These are phyloP conservation scores for Russula griseocarnosa DNA, from an alignment of 768 basidiomycete genomes.

Conservation along the genomic window DNA sequence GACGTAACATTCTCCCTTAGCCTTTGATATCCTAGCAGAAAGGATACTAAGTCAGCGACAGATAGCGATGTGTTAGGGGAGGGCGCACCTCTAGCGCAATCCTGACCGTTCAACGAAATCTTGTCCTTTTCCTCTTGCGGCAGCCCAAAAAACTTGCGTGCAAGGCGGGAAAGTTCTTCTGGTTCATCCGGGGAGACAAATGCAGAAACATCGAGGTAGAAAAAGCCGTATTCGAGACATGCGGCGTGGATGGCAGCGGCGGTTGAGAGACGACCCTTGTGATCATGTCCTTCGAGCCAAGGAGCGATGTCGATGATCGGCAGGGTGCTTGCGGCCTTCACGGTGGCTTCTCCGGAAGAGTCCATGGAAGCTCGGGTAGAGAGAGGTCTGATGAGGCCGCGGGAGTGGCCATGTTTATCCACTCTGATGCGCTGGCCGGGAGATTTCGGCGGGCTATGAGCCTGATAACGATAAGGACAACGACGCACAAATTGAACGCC, in stretches of 20 bases:
- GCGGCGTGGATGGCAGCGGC: slow-evolving; percentile 64
- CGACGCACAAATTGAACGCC: too few relatives aligned
- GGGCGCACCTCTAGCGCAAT: slow-evolving; percentile 66
- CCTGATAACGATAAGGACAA: too few relatives aligned
- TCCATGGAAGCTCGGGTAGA: neutral
- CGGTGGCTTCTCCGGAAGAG: neutral
- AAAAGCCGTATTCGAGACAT: slow-evolving; percentile 80
- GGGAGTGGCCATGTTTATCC: too few relatives aligned
- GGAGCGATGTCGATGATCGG: slow-evolving; percentile 75
- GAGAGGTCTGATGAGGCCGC: neutral
- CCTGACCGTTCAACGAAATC: slow-evolving; percentile 63
- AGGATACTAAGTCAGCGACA: neutral
- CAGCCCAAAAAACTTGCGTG: slow-evolving; percentile 65
- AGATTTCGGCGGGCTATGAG: neutral
- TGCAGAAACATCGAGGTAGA: slow-evolving; percentile 72
- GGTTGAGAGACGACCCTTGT: slow-evolving; percentile 43
- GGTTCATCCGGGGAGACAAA: slow-evolving; percentile 56
- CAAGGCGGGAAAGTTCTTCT: slow-evolving; percentile 60
- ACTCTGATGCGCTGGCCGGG: neutral
- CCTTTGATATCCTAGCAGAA: slow-evolving; percentile 65
- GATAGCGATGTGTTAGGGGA: neutral
- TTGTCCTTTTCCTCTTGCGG: slow-evolving; percentile 62
- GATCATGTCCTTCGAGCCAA: slow-evolving; percentile 44
- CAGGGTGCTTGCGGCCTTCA: slow-evolving; percentile 36
- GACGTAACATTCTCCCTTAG: slow-evolving; percentile 84